These are phyloP conservation scores for Trichophyton mentagrophytes DNA, from an alignment of 2,329 filamentous ascomycete genomes.

Conservation along the genomic window DNA sequence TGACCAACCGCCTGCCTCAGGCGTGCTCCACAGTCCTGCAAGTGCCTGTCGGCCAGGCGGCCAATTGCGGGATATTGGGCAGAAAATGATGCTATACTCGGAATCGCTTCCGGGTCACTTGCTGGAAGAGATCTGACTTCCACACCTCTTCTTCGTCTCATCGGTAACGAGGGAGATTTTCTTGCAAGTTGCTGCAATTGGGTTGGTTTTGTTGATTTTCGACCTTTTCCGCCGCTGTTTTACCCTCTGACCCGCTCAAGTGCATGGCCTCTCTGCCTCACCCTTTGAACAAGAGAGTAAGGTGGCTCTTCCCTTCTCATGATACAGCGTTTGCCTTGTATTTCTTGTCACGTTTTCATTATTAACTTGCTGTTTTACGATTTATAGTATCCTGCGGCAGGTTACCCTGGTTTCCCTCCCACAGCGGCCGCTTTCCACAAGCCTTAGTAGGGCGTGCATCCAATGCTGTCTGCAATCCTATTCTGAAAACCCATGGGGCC, in stretches of 20 bases:
- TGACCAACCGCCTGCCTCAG: slow-evolving; percentile 1
- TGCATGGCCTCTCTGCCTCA: not conserved
- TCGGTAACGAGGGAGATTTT: not conserved
- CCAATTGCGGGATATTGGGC: slow-evolving; percentile 6
- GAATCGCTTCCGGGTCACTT: not conserved
- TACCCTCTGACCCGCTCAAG: not conserved
- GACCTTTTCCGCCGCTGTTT: not conserved
- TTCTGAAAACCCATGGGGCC: slow-evolving; percentile 19
- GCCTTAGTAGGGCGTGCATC: slow-evolving; percentile 10
- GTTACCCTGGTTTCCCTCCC: not conserved
- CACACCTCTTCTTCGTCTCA: not conserved
- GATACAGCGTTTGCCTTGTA: not conserved
- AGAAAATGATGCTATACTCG: slow-evolving; percentile 3
- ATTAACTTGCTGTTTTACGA: not conserved
- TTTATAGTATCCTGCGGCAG: not conserved
- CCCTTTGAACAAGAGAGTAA: not conserved
- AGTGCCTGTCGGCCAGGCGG: slow-evolving; percentile 1
- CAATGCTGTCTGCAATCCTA: slow-evolving; percentile 11
- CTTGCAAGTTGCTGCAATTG: not conserved
- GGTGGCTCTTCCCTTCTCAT: not conserved
- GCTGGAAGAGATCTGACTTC: not conserved
- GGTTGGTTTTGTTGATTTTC: not conserved
- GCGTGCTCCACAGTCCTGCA: slow-evolving; percentile 5
- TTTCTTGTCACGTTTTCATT: not conserved
- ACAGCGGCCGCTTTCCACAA: not conserved